Evolutionary conservation across 345 rosid genomes (phyloP), one percentile per base, ranked within the genome.

Genomic region (Gossypium thurberi): DNA sequence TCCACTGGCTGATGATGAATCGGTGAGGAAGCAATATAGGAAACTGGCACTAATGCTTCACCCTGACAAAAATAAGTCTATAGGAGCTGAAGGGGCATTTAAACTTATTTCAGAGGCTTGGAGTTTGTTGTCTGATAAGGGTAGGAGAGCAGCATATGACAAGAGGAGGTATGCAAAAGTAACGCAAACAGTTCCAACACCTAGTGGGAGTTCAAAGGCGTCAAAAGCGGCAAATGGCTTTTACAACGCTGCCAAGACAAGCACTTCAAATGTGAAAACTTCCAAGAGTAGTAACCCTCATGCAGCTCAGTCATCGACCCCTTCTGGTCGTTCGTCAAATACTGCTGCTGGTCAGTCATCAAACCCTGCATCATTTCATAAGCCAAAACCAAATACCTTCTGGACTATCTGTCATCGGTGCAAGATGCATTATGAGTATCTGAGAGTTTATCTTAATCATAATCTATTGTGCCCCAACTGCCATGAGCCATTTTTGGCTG

Each of bases 51-150:
- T 90, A 40, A 69, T 76, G 80, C 89, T 90, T 46, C 96, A 90
- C 60, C 96, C 96, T 0, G 96, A 90, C 74, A 87, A 83, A 59
- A 90, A 90, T 79, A 87, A 78, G 73, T 84, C 89, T 60, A 0
- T 83, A 3, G 93, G 91, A 74, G 87, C 90, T 21, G 93, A 90
- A 71, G 91, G 93, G 70, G 93, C 96, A 2, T 90, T 90, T 75
- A 85, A 88, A 64, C 78, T 80, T 65, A 75, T 87, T 33, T 79
- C 87, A 0, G 86, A 87, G 82, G 89, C 91, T 28, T 90, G 96
- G 96, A 90, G 88, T 59, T 74, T 90, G 72, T 79, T 90, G 76
- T 90, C 96, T n/a, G 91, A 90, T 52, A 87, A 80, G 70, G 73
- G 85, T 15, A 84, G 69, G 82, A 87, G 89, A 78, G 50, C 72